Conservation (phyloP, 176 grass and related monocot species). For the Carex parvula region DNA sequence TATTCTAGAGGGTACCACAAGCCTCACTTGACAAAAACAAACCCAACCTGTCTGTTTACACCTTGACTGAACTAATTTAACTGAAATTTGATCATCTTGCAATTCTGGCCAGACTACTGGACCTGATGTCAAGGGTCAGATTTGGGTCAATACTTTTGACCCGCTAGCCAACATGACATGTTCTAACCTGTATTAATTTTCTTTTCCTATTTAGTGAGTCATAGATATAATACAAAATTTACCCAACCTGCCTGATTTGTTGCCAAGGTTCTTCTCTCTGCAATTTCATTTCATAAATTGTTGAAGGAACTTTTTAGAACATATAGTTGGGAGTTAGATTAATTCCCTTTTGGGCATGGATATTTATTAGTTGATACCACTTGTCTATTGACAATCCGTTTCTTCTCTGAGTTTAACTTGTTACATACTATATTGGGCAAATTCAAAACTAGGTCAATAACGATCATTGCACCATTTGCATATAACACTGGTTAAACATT, state of each 20-base stretch:
- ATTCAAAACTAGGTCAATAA: not conserved
- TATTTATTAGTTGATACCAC: not conserved
- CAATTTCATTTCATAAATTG: not conserved
- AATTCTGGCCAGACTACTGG: not conserved
- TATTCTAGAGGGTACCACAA: slow-evolving; percentile 1
- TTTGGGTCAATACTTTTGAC: not conserved
- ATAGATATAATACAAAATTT: not conserved
- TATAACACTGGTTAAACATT: too few species aligned
- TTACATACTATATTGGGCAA: not conserved
- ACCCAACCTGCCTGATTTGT: not conserved
- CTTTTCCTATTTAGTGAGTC: not conserved
- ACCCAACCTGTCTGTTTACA: not conserved
- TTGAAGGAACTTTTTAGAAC: not conserved
- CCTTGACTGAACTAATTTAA: not conserved
- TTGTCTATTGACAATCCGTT: not conserved
- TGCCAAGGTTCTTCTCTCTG: not conserved
- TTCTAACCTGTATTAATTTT: not conserved
- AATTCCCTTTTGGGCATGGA: not conserved
- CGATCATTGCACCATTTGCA: not conserved
- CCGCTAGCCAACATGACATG: not conserved
- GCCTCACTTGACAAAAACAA: slow-evolving; percentile 26
- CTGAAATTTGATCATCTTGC: not conserved
- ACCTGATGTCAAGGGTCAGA: not conserved
- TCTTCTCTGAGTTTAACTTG: not conserved
- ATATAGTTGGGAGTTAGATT: not conserved